Base-by-base conservation (phyloP, 1,139 yeast genomes). In the Tardiomyces depauwii region DNA sequence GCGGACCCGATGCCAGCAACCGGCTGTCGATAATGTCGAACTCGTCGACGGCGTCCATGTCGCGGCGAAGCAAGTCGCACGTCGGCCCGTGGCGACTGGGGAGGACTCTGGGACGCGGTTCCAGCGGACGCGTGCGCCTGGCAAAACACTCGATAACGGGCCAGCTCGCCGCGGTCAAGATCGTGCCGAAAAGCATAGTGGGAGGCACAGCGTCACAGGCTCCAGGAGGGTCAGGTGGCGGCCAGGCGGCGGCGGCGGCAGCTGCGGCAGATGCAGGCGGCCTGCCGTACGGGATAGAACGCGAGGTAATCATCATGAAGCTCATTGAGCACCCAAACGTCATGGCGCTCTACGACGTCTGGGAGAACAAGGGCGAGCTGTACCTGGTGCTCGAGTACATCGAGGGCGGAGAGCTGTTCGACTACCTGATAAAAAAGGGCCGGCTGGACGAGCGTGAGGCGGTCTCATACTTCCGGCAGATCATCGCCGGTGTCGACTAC, bases 61-160 rank as follows among this genome's bases (percentile, higher is more conserved):
- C 74, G n/a, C 64, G 70, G 45, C 76, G 71, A 50, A 68, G 84
- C 48, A 78, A 82, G 62, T 77, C 82, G 63, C 80, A 79, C 51
- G 83, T 87, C 44, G 99, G 99, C 1, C 97, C 98, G 2, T 91
- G 99, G 99, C 82, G 86, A 61, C 69, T 91, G 33, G 98, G 98
- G 13, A 75, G 93, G 54, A 89, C 98, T 2, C 70, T 91, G 43
- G 99, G 99, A 21, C 76, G 94, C 50, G 99, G 99, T 11, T 82
- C 95, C 23, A 86, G 96, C 1, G 97, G 98, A 25, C 75, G 96
- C 52, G 99, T 91, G 19, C 73, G 95, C 48, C 72, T 91, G 47
- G 98, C 98, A 6, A 83, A 87, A 56, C 93, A 91, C 61, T 76
- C 80, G 40, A 74, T 75, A 49, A 82, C 94, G 1, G 93, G 94